phyloP scores from a whole-genome alignment of 192 early-diverging fungal species.

The Obelidium mucronatum region DNA sequence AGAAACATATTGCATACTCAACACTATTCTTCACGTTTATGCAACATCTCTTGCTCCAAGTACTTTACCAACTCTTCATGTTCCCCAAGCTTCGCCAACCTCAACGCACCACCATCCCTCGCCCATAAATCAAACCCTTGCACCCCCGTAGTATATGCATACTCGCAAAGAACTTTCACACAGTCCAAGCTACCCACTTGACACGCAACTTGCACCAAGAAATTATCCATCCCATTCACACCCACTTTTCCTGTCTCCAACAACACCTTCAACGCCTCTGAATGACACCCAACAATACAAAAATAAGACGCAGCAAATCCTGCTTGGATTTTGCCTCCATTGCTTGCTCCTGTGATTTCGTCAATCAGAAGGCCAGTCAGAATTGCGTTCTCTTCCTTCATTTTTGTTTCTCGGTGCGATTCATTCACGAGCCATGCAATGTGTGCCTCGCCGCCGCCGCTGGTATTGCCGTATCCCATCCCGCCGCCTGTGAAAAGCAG shows the following conservation, averaged over 20 bases:
- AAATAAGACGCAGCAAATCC: conserved; percentile 14
- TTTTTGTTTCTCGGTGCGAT: background rate
- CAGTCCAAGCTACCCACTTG: background rate
- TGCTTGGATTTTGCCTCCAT: background rate
- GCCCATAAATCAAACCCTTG: too few species aligned
- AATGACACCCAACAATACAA: background rate
- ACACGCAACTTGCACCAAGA: background rate
- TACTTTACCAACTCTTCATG: background rate
- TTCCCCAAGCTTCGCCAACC: background rate
- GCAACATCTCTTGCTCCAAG: background rate
- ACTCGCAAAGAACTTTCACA: background rate
- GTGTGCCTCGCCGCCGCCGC: background rate
- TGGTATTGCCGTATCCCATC: background rate
- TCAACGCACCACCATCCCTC: background rate
- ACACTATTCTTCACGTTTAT: background rate
- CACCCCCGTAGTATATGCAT: too few species aligned
- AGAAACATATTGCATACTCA: background rate
- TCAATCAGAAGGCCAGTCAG: too few species aligned
- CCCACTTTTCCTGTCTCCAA: conserved; percentile 1
- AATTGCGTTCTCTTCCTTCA: background rate
- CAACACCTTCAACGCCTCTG: conserved; percentile 1
- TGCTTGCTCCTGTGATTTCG: conserved; percentile 15
- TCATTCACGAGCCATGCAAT: conserved; percentile 14
- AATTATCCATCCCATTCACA: background rate
- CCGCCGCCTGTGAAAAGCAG: too few species aligned